A percentile compares a stretch with the other conserved stretches of the same genome.
These are phyloP conservation scores for Pleurozium schreberi DNA, from an alignment of 225 moss, liverwort and hornwort species.

Conservation along the genomic window DNA sequence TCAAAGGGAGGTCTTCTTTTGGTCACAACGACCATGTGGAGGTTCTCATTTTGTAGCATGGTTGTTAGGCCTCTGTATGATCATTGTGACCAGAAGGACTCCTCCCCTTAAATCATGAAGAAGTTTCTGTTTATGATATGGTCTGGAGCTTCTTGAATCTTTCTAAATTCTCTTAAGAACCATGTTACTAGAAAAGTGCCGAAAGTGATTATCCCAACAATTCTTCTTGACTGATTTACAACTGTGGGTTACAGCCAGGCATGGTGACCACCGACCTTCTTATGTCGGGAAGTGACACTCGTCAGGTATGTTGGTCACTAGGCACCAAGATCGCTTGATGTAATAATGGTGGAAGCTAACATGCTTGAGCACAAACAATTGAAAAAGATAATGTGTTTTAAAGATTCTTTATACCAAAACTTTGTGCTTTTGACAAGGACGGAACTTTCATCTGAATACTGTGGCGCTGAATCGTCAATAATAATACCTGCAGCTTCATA, in stretches of 20 bases:
- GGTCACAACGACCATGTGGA: neutral
- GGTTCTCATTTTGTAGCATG: neutral
- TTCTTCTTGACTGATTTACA: neutral
- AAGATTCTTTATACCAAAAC: neutral
- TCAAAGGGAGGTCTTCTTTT: neutral
- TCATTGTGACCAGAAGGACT: neutral
- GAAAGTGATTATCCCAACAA: neutral
- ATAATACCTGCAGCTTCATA: neutral
- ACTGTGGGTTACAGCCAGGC: conserved; percentile 58
- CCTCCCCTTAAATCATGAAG: neutral
- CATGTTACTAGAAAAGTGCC: neutral
- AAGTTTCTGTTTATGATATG: neutral
- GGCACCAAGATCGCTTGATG: neutral
- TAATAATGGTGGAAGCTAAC: neutral
- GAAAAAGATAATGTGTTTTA: neutral
- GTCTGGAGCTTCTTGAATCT: neutral
- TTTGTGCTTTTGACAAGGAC: neutral
- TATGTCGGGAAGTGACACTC: conserved; percentile 76
- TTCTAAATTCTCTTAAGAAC: neutral
- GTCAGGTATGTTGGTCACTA: conserved; percentile 43
- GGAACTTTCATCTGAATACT: neutral
- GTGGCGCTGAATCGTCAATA: neutral
- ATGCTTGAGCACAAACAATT: neutral
- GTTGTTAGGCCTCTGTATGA: neutral
- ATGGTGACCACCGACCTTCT: conserved; percentile 99